These are phyloP conservation scores for Pinus albicaulis DNA, from an alignment of 75 land plant genomes.

Conservation along the genomic window DNA sequence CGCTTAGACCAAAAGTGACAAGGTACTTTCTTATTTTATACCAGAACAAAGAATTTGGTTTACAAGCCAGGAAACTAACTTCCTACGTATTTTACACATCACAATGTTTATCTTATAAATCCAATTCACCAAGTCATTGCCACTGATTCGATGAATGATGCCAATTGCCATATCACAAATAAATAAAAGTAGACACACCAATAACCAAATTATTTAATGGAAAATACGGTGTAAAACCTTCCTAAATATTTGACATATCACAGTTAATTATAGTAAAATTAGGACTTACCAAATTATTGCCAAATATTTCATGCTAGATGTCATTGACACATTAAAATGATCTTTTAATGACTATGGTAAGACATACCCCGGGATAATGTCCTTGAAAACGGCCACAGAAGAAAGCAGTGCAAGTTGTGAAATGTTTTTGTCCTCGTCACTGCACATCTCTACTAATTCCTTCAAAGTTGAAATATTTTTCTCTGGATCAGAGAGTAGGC, in stretches of 20 bases:
- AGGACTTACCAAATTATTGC: not conserved
- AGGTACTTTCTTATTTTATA: not conserved
- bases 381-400: conserved; percentile 89
- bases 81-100: not conserved
- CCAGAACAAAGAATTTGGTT: not conserved
- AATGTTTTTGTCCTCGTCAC: conserved; percentile 45
- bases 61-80: not conserved
- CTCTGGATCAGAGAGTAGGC: conserved; percentile 83
- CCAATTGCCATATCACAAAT: not conserved
- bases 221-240: too few relatives aligned
- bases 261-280: too few relatives aligned
- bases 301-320: not conserved
- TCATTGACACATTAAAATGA: not conserved
- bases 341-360: not conserved
- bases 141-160: not conserved
- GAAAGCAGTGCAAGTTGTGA: conserved; percentile 82
- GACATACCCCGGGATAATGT: conserved; percentile 90
- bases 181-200: not conserved
- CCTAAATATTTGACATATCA: too few relatives aligned
- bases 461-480: conserved; percentile 62
- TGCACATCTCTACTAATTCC: conserved; percentile 67
- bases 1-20: not conserved
- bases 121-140: not conserved
- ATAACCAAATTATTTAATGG: too few relatives aligned
- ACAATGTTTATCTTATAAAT: not conserved